phyloP scores from a whole-genome alignment of 352 stramenopile genomes.

The Pythium aquatile region DNA sequence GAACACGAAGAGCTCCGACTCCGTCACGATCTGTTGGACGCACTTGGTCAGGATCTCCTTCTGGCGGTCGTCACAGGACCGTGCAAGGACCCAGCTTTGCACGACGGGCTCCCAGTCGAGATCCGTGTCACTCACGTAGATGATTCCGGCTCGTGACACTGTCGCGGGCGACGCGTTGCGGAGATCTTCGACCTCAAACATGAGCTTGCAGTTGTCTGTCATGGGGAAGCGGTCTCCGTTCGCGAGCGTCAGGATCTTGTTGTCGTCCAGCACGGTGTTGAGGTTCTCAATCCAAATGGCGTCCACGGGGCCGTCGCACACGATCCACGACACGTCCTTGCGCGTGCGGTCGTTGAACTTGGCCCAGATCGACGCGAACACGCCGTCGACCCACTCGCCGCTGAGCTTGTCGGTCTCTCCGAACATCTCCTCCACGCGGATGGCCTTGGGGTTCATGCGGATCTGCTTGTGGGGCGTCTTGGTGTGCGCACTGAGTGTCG shows the following conservation, averaged over 20 bases:
- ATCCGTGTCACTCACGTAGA: slow-evolving; percentile 87
- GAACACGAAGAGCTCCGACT: slow-evolving; percentile 60
- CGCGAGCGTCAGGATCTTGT: slow-evolving; percentile 96
- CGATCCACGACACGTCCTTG: slow-evolving; percentile 98
- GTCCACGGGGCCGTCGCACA: slow-evolving; percentile 95
- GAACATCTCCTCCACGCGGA: slow-evolving; percentile 98
- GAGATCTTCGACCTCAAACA: slow-evolving; percentile 97
- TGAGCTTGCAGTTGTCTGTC: slow-evolving; percentile 97
- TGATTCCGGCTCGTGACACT: slow-evolving; percentile 95
- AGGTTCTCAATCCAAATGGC: slow-evolving; percentile 98
- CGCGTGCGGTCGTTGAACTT: slow-evolving; percentile 98
- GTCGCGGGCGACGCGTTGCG: slow-evolving; percentile 96
- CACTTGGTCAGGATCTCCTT: slow-evolving; percentile 43
- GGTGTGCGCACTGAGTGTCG: slow-evolving; percentile 89
- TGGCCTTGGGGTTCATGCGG: slow-evolving; percentile 97
- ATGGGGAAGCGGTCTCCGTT: slow-evolving; percentile 97
- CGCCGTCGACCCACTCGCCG: slow-evolving; percentile 96
- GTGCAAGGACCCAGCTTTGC: slow-evolving; percentile 55
- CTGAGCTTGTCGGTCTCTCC: slow-evolving; percentile 94
- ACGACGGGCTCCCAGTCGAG: slow-evolving; percentile 76
- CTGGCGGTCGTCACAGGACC: slow-evolving; percentile 38
- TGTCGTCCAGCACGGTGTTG: slow-evolving; percentile 97
- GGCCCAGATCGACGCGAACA: slow-evolving; percentile 97
- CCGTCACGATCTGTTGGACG: slow-evolving; percentile 47
- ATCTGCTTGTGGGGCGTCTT: slow-evolving; percentile 94